A percentile compares a stretch with the other conserved stretches of the same genome.
Evolutionary conservation across 225 moss, liverwort and hornwort genomes (phyloP).

Genomic region (Marchantia paleacea): DNA sequence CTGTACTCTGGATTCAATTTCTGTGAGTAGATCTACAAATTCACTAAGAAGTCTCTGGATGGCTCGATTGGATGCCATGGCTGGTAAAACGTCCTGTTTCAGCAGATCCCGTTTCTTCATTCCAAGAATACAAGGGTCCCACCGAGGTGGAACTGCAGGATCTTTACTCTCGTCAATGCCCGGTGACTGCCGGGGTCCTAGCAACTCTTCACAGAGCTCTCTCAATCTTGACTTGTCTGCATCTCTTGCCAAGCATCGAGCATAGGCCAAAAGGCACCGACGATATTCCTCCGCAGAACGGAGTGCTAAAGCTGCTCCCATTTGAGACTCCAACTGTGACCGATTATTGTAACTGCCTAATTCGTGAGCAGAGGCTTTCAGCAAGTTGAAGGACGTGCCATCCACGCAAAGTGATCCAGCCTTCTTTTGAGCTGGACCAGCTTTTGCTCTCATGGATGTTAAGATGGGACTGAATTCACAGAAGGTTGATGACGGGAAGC

Average conservation of each 20-base stretch:
- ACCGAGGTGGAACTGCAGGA: conserved; percentile 33
- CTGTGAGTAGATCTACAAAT: conserved; percentile 77
- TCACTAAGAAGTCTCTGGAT: conserved; percentile 90
- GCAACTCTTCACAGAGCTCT: conserved; percentile 90
- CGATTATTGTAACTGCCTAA: conserved; percentile 71
- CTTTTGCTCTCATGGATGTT: conserved; percentile 26
- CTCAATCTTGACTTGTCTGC: conserved; percentile 80
- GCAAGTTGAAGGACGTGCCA: conserved; percentile 29
- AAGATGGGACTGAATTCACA: conserved; percentile 35
- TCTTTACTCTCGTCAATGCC: conserved; percentile 19
- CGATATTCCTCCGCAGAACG: conserved; percentile 71
- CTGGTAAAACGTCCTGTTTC: conserved; percentile 79
- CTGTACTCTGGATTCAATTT: conserved; percentile 49
- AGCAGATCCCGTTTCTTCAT: conserved; percentile 83
- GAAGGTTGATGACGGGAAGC: conserved; percentile 71
- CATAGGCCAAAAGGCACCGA: conserved; percentile 74
- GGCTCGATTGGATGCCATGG: conserved; percentile 88
- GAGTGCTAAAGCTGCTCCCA: conserved; percentile 80
- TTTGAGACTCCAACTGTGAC: conserved; percentile 76
- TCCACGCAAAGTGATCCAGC: conserved; percentile 27
- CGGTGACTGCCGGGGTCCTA: conserved; percentile 59
- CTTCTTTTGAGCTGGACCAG: conserved; percentile 11
- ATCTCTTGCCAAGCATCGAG: conserved; percentile 82
- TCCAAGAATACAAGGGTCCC: conserved; percentile 74
- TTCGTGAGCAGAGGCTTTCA: conserved; percentile 58